Conservation (phyloP, 345 rosid genomes). For the Dimocarpus longan region DNA sequence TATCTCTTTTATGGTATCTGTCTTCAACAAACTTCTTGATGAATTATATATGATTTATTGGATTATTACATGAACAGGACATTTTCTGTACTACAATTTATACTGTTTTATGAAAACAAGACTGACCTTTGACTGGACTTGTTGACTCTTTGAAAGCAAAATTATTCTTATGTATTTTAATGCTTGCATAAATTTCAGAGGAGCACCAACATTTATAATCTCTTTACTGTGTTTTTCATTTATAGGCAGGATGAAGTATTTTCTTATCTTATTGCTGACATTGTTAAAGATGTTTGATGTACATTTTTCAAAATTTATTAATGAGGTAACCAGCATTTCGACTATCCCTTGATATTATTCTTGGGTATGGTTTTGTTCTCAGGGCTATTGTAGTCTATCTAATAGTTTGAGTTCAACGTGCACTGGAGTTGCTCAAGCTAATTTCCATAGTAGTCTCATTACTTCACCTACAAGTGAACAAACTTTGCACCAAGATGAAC, state of each 20-base stretch:
- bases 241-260: not conserved
- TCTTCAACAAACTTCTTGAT: not conserved
- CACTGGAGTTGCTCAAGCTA: slow-evolving; percentile 35
- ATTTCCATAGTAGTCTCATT: slow-evolving; percentile 27
- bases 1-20: not conserved
- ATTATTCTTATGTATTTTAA: not conserved
- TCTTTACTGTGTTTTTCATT: not conserved
- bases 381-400: slow-evolving; percentile 53
- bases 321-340: not conserved
- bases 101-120: not conserved
- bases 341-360: not conserved
- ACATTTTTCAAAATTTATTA: not conserved
- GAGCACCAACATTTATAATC: not conserved
- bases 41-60: too few species aligned
- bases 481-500: slow-evolving; percentile 25
- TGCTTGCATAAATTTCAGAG: slow-evolving; percentile 1
- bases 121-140: not conserved
- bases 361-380: slow-evolving; percentile 21
- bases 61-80: too few species aligned
- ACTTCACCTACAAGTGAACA: slow-evolving; percentile 38
- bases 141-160: not conserved
- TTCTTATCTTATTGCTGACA: not conserved
- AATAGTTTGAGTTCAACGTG: slow-evolving; percentile 28
- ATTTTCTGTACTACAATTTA: not conserved
- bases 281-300: not conserved